Evolutionary conservation across 129 eudicot species (phyloP).

Genomic region (Kitagawia praeruptora): DNA sequence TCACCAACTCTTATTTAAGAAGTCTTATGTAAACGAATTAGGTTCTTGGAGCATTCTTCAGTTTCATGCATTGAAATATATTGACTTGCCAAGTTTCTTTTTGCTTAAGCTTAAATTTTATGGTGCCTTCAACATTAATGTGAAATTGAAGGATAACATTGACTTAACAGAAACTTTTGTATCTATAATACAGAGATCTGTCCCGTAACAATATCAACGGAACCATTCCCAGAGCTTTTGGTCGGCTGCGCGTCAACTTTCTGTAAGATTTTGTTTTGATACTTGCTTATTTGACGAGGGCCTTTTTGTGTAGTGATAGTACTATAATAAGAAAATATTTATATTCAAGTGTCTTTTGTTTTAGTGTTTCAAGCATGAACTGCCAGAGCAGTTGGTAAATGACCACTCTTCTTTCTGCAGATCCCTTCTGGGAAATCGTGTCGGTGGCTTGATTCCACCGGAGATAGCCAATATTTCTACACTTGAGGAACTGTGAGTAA

Average conservation of each 20-base stretch:
- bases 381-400: not conserved
- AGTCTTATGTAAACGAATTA: not conserved
- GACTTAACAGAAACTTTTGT: not conserved
- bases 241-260: slow-evolving; percentile 41
- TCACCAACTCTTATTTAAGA: not conserved
- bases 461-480: slow-evolving; percentile 68
- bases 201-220: slow-evolving; percentile 70
- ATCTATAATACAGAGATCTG: slow-evolving; percentile 45
- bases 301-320: not conserved
- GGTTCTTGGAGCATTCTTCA: not conserved
- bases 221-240: slow-evolving; percentile 47
- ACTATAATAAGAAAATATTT: not conserved
- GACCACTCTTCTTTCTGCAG: slow-evolving; percentile 27
- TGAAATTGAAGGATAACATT: not conserved
- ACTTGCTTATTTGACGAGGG: not conserved
- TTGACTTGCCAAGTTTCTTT: not conserved
- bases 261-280: slow-evolving; percentile 35
- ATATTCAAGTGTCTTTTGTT: not conserved
- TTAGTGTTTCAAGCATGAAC: not conserved
- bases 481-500: slow-evolving; percentile 66
- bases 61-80: not conserved
- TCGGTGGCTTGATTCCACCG: slow-evolving; percentile 60
- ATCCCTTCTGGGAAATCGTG: slow-evolving; percentile 63
- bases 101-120: not conserved
- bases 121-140: not conserved